A percentile compares a stretch with the other conserved stretches of the same genome.
Evolutionary conservation across 2,329 filamentous ascomycete species (phyloP).

Genomic region (Colletotrichum tropicale): DNA sequence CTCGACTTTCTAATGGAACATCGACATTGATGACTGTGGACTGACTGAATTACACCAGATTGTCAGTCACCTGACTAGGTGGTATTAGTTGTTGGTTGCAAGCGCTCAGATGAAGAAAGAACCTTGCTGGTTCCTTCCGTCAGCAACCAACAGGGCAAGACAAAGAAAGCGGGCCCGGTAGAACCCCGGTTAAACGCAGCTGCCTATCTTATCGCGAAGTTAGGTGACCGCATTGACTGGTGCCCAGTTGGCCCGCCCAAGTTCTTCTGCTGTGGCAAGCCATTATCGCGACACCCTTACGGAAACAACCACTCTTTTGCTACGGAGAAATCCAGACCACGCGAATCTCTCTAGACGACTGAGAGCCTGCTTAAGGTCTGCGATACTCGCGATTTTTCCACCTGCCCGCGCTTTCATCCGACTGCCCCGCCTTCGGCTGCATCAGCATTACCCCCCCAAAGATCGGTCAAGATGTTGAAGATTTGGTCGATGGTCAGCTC

Average conservation of each 20-base stretch:
- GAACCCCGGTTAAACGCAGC: not conserved
- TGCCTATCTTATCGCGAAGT: slow-evolving; percentile 18
- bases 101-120: not conserved
- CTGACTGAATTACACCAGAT: not conserved
- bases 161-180: not conserved
- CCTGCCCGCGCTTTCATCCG: not conserved
- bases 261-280: slow-evolving; percentile 15
- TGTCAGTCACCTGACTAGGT: not conserved
- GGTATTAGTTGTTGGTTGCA: not conserved
- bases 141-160: not conserved
- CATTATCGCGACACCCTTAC: not conserved
- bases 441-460: slow-evolving; percentile 2
- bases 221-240: slow-evolving; percentile 21
- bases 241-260: slow-evolving; percentile 9
- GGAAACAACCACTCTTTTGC: not conserved
- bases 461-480: slow-evolving; percentile 81
- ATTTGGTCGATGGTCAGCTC: slow-evolving; percentile 95
- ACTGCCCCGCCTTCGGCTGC: slow-evolving; percentile 3
- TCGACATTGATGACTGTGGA: not conserved
- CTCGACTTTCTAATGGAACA: not conserved
- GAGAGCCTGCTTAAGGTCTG: not conserved
- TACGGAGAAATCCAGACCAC: not conserved
- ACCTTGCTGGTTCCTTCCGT: not conserved
- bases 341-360: not conserved
- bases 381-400: not conserved